These are phyloP conservation scores for Rhododendron molle DNA, from an alignment of 148 eudicot species.

Conservation along the genomic window DNA sequence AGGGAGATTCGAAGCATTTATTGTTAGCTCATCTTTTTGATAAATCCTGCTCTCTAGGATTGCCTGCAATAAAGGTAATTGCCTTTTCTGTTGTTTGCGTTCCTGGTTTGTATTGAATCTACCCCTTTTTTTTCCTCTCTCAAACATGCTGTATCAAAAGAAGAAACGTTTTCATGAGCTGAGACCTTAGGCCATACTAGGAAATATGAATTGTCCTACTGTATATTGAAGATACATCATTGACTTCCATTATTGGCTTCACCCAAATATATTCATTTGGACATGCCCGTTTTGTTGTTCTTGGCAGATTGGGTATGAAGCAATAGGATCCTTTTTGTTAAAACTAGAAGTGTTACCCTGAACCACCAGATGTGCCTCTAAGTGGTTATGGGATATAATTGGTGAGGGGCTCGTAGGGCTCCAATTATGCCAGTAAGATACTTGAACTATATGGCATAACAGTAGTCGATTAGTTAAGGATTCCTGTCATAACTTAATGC, in stretches of 20 bases:
- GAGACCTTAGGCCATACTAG: not conserved
- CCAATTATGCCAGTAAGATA: not conserved
- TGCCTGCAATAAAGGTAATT: constrained; percentile 74
- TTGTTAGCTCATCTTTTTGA: constrained; percentile 89
- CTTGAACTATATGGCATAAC: not conserved
- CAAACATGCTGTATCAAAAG: not conserved
- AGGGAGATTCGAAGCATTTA: constrained; percentile 78
- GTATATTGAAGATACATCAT: not conserved
- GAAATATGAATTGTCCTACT: not conserved
- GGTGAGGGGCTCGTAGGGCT: not conserved
- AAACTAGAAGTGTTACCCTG: not conserved
- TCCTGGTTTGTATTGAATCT: not conserved
- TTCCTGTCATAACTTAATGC: not conserved
- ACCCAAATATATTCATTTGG: not conserved
- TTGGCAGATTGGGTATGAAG: not conserved
- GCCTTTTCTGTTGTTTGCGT: not conserved
- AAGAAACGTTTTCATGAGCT: not conserved
- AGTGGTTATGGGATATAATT: not conserved
- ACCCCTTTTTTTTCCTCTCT: not conserved
- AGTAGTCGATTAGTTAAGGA: not conserved
- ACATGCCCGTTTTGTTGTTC: not conserved
- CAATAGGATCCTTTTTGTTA: not conserved
- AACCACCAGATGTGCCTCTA: not conserved
- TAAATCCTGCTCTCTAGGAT: constrained; percentile 88
- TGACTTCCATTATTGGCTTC: not conserved